Base-by-base conservation (phyloP, 2,329 filamentous ascomycete genomes). In the Scytalidium lignicola region DNA sequence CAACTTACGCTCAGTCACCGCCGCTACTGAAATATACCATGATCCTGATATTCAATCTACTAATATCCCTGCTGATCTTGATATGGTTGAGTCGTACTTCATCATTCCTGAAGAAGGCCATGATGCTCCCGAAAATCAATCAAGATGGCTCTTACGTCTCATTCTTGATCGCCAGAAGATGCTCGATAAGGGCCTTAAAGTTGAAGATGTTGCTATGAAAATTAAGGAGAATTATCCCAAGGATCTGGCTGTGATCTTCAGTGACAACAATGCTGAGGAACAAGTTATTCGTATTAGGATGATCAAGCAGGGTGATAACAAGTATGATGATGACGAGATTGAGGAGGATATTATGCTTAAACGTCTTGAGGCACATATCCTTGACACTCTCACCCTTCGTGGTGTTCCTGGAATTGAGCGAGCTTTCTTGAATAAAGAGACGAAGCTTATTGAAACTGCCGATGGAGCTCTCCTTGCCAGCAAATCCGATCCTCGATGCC, bases 11-110 rank as follows among this genome's bases (percentile, higher is more conserved):
- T 93, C 89, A 12, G 89, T 99, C 51, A 95, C 91, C 0, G 86
- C 92, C 41, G 82, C 89, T 43, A 95, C 91, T 0, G 95, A 99
- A 68, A 92, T 99, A 51, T 96, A 96, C 77, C 97, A 97, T 62
- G 93, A 99, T 65, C 93, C 93, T 0, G 87, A 95, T 51, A 85
- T 96, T 51, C 82, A 88, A 59, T 76, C 80, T 23, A 99, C 95
- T 0, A 87, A 84, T 56, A 95, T 99, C 59, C 79, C 86, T 29
- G 88, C 88, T 49, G 93, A 99, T 74, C 71, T 80, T 52, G 93
- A 97, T 62, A 95, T 97, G 81, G 88, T 99, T 6, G 90, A 96
- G 59, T 95, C 92, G 0, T 96, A 96, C 75, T 97, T 92, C 72
- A 83, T 97, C 65, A 88, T 97, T 64, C 89, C 90, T 0, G 90